Percentiles rank a stretch among this genome's conserved stretches.
Conservation (phyloP, 371 early-diverging fungal genomes). For the Mucor mucedo region DNA sequence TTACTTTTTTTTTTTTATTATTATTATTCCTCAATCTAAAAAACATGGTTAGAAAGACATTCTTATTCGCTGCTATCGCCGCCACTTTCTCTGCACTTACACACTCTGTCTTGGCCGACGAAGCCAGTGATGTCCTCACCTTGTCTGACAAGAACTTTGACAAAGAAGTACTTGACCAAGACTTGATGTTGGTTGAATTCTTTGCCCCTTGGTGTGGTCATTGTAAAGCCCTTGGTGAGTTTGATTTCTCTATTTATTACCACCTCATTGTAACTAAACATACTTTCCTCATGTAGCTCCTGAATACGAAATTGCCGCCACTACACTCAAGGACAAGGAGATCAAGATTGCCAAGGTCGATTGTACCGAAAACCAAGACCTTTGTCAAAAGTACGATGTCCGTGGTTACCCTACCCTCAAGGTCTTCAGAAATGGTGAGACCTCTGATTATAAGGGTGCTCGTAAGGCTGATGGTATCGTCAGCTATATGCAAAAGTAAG, state of each 20-base stretch:
- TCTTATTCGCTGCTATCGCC: constrained; percentile 48
- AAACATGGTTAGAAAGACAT: constrained; percentile 48
- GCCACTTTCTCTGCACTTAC: constrained; percentile 48
- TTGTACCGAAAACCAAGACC: constrained; percentile 85
- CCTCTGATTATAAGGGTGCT: constrained; percentile 79
- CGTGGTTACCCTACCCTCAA: constrained; percentile 95
- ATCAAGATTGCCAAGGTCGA: constrained; percentile 93
- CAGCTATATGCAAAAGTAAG: constrained; percentile 89
- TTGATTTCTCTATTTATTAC: not conserved
- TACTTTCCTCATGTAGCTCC: constrained; percentile 64
- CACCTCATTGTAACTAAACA: not conserved
- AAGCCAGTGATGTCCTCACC: constrained; percentile 69
- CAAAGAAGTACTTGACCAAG: constrained; percentile 61
- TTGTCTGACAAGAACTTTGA: constrained; percentile 74
- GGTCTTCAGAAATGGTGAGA: constrained; percentile 77
- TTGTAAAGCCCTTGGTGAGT: constrained; percentile 82
- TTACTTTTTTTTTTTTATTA: not conserved
- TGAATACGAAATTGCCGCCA: constrained; percentile 91
- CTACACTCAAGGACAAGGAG: constrained; percentile 66
- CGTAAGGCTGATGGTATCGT: constrained; percentile 86
- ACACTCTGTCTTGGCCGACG: constrained; percentile 43
- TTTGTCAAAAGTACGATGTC: constrained; percentile 83
- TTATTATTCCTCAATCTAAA: constrained; percentile 12
- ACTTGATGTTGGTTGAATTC: constrained; percentile 90
- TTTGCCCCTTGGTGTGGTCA: constrained; percentile 97